Conservation (phyloP, 177 flowering plant genomes). For the Tripterygium wilfordii region DNA sequence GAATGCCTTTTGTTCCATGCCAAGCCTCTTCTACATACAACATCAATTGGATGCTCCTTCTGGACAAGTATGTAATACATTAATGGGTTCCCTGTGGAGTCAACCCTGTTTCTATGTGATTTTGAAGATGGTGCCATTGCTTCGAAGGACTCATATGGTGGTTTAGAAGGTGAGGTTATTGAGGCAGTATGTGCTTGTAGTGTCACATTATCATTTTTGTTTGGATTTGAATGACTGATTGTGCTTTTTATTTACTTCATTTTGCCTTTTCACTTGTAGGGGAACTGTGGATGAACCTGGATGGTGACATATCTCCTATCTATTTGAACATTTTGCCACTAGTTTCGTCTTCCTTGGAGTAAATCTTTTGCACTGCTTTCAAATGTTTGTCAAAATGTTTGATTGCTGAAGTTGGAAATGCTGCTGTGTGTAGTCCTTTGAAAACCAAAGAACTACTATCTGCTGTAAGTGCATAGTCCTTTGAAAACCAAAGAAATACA, state of each 20-base stretch:
- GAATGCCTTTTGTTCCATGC: constrained; percentile 81
- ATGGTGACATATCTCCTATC: constrained; percentile 79
- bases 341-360: constrained; percentile 46
- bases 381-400: neutral
- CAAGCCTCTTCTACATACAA: constrained; percentile 69
- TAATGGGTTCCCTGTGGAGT: too few species aligned
- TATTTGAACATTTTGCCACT: constrained; percentile 74
- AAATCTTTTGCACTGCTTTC: constrained; percentile 11
- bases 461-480: constrained; percentile 35
- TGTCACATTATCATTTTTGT: constrained; percentile 2
- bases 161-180: constrained; percentile 54
- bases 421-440: constrained; percentile 38
- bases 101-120: constrained; percentile 57
- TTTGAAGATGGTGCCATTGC: constrained; percentile 57
- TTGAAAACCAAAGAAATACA: neutral
- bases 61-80: constrained; percentile 55
- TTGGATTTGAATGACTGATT: neutral
- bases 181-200: neutral
- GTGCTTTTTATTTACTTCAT: too few species aligned
- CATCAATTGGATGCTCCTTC: constrained; percentile 54
- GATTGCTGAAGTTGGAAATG: constrained; percentile 11
- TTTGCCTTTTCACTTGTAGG: too few species aligned
- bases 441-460: constrained; percentile 58
- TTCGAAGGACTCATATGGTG: constrained; percentile 30
- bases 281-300: constrained; percentile 90